phyloP scores from a whole-genome alignment of 371 early-diverging fungal genomes.

The Mortierella sp. region DNA sequence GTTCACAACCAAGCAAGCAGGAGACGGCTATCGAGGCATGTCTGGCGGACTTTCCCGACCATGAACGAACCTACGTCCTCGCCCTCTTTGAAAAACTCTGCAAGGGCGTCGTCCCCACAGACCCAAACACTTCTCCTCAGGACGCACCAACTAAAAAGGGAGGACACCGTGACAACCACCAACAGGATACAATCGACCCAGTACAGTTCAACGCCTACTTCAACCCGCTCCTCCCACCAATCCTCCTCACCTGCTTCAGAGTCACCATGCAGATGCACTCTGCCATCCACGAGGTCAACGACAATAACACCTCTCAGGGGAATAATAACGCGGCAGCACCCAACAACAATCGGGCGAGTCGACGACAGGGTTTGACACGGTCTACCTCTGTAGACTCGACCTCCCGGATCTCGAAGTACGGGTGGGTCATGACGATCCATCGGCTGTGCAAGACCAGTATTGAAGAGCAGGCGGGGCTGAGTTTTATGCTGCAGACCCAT shows the following conservation, averaged over 20 bases:
- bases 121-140: neutral
- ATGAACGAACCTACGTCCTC: constrained; percentile 36
- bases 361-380: constrained; percentile 27
- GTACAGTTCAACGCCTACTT: constrained; percentile 43
- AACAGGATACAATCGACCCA: constrained; percentile 38
- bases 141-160: constrained; percentile 6
- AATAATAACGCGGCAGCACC: too few species aligned
- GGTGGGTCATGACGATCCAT: constrained; percentile 56
- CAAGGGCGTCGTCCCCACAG: constrained; percentile 6
- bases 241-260: constrained; percentile 44
- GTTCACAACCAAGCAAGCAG: constrained; percentile 51
- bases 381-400: constrained; percentile 38
- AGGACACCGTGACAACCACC: neutral
- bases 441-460: constrained; percentile 45
- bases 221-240: constrained; percentile 33
- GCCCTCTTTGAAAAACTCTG: constrained; percentile 36
- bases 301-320: too few species aligned
- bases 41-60: constrained; percentile 47
- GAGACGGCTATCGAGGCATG: constrained; percentile 48
- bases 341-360: constrained; percentile 9
- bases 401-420: constrained; percentile 48
- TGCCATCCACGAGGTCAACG: constrained; percentile 23
- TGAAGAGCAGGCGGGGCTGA: constrained; percentile 50
- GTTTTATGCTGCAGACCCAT: constrained; percentile 53
- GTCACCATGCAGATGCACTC: constrained; percentile 54